These are phyloP conservation scores for Lolium perenne DNA, from an alignment of 176 grass and related monocot genomes.

Conservation along the genomic window DNA sequence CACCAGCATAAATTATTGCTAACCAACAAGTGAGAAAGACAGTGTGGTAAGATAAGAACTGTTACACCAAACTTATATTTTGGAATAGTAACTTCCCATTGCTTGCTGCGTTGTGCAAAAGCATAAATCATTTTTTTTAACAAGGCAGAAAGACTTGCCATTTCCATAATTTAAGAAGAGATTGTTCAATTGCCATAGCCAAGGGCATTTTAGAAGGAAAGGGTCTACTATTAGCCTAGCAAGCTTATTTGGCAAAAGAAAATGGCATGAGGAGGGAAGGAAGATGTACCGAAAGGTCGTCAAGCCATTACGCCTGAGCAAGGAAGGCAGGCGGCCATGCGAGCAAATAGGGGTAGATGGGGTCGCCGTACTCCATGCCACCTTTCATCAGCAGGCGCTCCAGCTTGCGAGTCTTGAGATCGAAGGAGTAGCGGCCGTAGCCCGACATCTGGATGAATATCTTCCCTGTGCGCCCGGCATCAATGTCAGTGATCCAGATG, in stretches of 20 bases:
- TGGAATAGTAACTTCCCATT: neutral
- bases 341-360: slow-evolving; percentile 21
- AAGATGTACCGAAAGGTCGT: neutral
- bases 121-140: too few relatives aligned
- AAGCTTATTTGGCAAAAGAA: neutral
- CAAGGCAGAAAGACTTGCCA: too few relatives aligned
- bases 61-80: slow-evolving; percentile 2
- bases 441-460: slow-evolving; percentile 13
- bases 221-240: neutral
- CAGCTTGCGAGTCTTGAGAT: slow-evolving; percentile 1
- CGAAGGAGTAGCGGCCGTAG: neutral
- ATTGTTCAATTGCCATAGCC: neutral
- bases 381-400: slow-evolving; percentile 11
- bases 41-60: neutral
- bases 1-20: neutral
- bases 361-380: slow-evolving; percentile 7
- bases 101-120: too few relatives aligned
- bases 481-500: neutral
- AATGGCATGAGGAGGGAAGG: neutral
- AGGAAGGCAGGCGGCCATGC: slow-evolving; percentile 26
- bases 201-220: neutral
- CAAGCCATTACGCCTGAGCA: neutral
- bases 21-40: neutral
- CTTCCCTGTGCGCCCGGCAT: neutral
- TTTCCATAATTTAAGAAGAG: neutral